Percentiles rank a stretch among this genome's conserved stretches.
These are phyloP conservation scores for Aspergillus incahuasiensis DNA, from an alignment of 495 filamentous ascomycete species.

Conservation along the genomic window DNA sequence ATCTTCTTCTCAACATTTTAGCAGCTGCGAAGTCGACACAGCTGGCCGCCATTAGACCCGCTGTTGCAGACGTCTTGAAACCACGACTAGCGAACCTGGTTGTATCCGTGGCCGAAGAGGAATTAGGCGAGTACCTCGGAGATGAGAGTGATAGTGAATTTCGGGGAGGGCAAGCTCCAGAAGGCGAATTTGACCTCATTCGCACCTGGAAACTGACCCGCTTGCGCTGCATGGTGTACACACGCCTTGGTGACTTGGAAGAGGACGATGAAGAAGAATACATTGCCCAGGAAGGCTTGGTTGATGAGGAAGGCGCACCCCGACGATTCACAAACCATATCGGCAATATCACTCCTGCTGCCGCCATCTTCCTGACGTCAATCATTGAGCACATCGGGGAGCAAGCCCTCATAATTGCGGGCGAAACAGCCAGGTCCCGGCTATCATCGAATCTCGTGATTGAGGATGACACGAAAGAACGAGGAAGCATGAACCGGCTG, in stretches of 20 bases:
- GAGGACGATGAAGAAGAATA: slow-evolving; percentile 92
- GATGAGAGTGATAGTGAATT: slow-evolving; percentile 65
- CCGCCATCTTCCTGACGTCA: slow-evolving; percentile 92
- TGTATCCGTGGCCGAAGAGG: slow-evolving; percentile 82
- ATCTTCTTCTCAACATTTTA: slow-evolving; percentile 85
- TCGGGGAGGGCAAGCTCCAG: slow-evolving; percentile 47
- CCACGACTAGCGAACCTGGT: slow-evolving; percentile 83
- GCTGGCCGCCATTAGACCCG: slow-evolving; percentile 70
- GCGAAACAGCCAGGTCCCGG: slow-evolving; percentile 78
- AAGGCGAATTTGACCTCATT: slow-evolving; percentile 75
- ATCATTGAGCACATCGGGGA: slow-evolving; percentile 94
- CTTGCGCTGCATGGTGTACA: slow-evolving; percentile 96
- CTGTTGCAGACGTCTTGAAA: slow-evolving; percentile 83
- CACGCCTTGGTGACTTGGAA: slow-evolving; percentile 92
- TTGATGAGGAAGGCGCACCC: slow-evolving; percentile 43
- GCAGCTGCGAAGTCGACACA: slow-evolving; percentile 76
- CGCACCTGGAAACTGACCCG: slow-evolving; percentile 87
- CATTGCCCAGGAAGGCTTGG: slow-evolving; percentile 65
- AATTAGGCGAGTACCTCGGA: slow-evolving; percentile 81
- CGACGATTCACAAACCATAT: slow-evolving; percentile 52
- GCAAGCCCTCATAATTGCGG: slow-evolving; percentile 80
- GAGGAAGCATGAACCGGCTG: slow-evolving; percentile 52
- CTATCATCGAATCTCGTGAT: slow-evolving; percentile 38
- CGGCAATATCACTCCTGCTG: slow-evolving; percentile 80
- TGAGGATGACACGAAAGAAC: slow-evolving; percentile 21